Conservation (phyloP, 2,329 filamentous ascomycete genomes). For the Curvularia verruculosa region DNA sequence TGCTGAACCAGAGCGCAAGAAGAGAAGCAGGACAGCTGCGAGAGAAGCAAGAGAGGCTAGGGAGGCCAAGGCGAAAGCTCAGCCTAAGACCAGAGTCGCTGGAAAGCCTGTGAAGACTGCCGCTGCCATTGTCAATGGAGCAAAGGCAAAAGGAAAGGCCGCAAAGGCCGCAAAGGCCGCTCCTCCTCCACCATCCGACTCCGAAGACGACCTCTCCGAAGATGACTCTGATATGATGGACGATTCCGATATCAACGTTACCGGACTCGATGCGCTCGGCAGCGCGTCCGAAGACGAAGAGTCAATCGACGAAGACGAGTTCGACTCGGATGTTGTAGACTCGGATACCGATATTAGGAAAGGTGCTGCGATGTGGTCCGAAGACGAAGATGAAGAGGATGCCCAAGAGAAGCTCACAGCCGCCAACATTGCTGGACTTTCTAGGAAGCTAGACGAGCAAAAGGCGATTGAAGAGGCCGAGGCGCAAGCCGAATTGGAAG, state of each 20-base stretch:
- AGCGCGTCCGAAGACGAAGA: constrained; percentile 47
- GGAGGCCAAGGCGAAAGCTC: constrained; percentile 23
- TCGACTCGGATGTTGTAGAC: constrained; percentile 58
- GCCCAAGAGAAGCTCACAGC: constrained; percentile 90
- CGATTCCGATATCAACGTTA: constrained; percentile 47
- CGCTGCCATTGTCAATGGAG: constrained; percentile 50
- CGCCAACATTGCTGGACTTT: constrained; percentile 93
- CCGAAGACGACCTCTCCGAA: constrained; percentile 36
- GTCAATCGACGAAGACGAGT: constrained; percentile 50
- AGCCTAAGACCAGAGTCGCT: constrained; percentile 21
- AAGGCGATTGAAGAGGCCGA: constrained; percentile 79
- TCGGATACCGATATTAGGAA: constrained; percentile 62
- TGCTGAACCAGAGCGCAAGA: constrained; percentile 61
- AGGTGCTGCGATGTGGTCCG: constrained; percentile 79
- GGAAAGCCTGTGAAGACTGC: constrained; percentile 40
- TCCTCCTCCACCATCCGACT: constrained; percentile 38
- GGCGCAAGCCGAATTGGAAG: constrained; percentile 82
- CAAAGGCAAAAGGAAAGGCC: constrained; percentile 38
- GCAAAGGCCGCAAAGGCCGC: constrained; percentile 38
- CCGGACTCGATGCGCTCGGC: constrained; percentile 49
- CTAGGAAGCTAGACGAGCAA: constrained; percentile 80
- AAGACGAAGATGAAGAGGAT: constrained; percentile 93
- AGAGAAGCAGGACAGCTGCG: constrained; percentile 57
- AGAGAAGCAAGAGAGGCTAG: constrained; percentile 40
- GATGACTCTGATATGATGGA: constrained; percentile 48